phyloP scores from a whole-genome alignment of 2,329 filamentous ascomycete species.

The Ophioceras dolichostomum region DNA sequence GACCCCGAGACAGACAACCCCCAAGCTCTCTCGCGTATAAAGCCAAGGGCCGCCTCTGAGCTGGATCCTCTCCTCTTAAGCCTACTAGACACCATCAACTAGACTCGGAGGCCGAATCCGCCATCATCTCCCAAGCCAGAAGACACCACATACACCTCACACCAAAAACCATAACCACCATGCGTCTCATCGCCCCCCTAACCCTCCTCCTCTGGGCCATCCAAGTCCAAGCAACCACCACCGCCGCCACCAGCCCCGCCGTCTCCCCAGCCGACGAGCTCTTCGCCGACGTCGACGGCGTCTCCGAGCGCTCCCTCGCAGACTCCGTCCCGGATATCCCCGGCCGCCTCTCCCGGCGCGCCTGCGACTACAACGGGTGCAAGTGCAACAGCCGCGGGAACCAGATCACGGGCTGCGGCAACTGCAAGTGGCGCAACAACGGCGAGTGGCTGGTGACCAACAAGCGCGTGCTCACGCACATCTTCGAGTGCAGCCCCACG shows the following conservation, averaged over 20 bases:
- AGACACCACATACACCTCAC: no score
- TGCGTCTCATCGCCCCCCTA: constrained; percentile 5
- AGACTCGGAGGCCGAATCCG: no score
- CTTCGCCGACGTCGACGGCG: not conserved
- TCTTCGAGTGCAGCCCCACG: constrained; percentile 12
- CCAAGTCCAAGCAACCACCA: constrained; percentile 1
- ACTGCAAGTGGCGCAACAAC: constrained; percentile 10
- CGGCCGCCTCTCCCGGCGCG: constrained; percentile 5
- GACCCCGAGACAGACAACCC: no score
- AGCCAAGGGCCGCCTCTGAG: no score
- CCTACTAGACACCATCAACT: no score
- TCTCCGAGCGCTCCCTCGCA: no score
- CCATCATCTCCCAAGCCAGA: no score
- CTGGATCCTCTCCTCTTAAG: no score
- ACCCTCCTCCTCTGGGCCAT: constrained; percentile 3
- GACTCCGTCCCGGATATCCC: constrained; percentile 2
- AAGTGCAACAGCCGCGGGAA: constrained; percentile 11
- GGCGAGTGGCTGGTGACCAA: constrained; percentile 8
- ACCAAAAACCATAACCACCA: no score
- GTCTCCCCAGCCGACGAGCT: not conserved
- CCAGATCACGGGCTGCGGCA: constrained; percentile 13
- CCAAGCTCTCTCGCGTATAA: no score
- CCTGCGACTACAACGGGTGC: constrained; percentile 12
- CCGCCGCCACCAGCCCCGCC: constrained; percentile 2
- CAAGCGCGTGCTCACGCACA: constrained; percentile 10